Conservation (phyloP, 2,329 filamentous ascomycete genomes). For the Neonectria coccinea region DNA sequence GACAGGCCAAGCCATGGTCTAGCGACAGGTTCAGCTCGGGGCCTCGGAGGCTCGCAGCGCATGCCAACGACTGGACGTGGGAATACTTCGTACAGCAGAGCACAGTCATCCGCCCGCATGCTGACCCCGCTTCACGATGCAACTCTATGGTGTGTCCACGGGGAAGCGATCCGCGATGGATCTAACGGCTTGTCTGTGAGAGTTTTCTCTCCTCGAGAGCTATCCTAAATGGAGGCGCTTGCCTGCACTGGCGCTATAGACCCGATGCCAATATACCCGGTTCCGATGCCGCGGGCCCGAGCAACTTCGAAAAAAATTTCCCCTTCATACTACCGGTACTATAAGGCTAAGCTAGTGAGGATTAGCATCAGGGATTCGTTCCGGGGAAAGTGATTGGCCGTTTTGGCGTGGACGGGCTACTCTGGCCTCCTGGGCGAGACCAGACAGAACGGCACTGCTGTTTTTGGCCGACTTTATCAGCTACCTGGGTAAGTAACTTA, state of each 20-base stretch:
- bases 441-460: not conserved
- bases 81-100: not conserved
- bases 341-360: slow-evolving; percentile 1
- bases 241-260: slow-evolving; percentile 16
- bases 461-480: not conserved
- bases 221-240: slow-evolving; percentile 10
- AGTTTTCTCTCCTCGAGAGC: slow-evolving; percentile 16
- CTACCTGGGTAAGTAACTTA: not conserved
- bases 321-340: not conserved
- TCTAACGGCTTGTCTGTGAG: slow-evolving; percentile 26
- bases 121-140: slow-evolving; percentile 38
- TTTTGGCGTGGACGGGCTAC: not conserved
- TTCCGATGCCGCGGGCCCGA: slow-evolving; percentile 22
- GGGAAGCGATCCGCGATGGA: slow-evolving; percentile 37
- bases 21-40: slow-evolving; percentile 22
- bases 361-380: not conserved
- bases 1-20: slow-evolving; percentile 14
- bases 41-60: no score
- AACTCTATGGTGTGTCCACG: slow-evolving; percentile 29
- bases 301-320: not conserved
- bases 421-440: not conserved
- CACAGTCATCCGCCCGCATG: slow-evolving; percentile 18
- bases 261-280: slow-evolving; percentile 21
- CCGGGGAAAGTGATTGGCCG: not conserved
- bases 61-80: not conserved